Base-by-base conservation (phyloP, 345 rosid genomes). In the Theobroma cacao region DNA sequence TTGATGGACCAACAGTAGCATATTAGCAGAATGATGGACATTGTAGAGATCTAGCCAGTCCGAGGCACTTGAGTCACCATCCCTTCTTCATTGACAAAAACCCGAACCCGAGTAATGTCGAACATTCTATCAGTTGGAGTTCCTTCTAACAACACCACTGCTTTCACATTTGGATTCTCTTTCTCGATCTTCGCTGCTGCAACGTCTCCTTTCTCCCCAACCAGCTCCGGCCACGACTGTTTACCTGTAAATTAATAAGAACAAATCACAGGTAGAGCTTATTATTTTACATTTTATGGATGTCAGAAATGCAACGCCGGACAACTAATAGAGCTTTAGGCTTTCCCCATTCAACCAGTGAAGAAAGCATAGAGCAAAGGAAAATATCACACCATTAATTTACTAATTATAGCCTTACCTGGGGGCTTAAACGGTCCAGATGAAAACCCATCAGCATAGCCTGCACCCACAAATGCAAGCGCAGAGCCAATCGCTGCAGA, bases 161-260 rank as follows among this genome's bases (percentile, higher is more conserved):
- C 84, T 15, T 72, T 9, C 1, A 79, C 55, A 5, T 8, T 34
- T 22, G 47, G 12, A 40, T 83, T 85, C 78, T 85, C 84, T n/a
- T 60, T 67, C 64, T 77, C 63, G 13, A 81, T 79, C 36, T 72
- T 73, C 14, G 77, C n/a, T 24, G 75, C 79, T 5, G 88, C 88
- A 36, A 17, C 67, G 30, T 83, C 75, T 30, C 86, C 84, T 40
- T 66, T 75, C 43, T 59, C 67, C 64, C 84, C 85, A 24, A 80
- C n/a, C 40, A 85, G 84, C 74, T 85, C 85, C 8, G 88, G 88
- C 88, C 88, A 85, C 59, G 82, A 47, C 40, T 17, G 38, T 80
- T 85, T 82, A 15, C 77, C 85, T 85, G n/a, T n/a, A n/a, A n/a
- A n/a, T n/a, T n/a, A n/a, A n/a, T n/a, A n/a, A n/a, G n/a, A n/a